A percentile compares a stretch with the other conserved stretches of the same genome.
Conservation (phyloP, 2,329 filamentous ascomycete species). For the Pseudofabraea citricarpa region DNA sequence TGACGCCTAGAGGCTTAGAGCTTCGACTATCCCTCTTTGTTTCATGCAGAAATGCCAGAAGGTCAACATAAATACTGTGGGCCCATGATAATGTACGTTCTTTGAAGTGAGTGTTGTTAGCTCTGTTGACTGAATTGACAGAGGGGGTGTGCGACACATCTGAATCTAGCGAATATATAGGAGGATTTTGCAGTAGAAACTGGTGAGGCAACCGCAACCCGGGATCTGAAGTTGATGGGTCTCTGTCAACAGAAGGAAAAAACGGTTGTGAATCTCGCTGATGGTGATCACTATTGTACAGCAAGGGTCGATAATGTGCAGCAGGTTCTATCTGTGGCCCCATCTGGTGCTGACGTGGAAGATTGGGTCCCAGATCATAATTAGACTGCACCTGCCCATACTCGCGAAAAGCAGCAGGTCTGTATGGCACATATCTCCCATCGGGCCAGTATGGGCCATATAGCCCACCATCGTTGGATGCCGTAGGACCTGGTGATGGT, state of each 20-base stretch:
- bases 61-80: slow-evolving; percentile 67
- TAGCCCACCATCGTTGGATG: slow-evolving; percentile 49
- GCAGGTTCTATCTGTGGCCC: background rate
- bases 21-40: slow-evolving; percentile 44
- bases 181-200: slow-evolving; percentile 2
- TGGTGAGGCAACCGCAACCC: too few species aligned
- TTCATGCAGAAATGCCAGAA: slow-evolving; percentile 61
- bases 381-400: slow-evolving; percentile 32
- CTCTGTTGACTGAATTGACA: slow-evolving; percentile 16
- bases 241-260: slow-evolving; percentile 3
- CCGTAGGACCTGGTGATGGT: slow-evolving; percentile 51
- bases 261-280: slow-evolving; percentile 8
- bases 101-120: slow-evolving; percentile 48
- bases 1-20: slow-evolving; percentile 27
- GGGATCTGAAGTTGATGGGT: background rate
- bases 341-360: background rate
- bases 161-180: slow-evolving; percentile 7
- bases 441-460: slow-evolving; percentile 62
- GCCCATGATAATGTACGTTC: slow-evolving; percentile 66
- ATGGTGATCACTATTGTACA: slow-evolving; percentile 1
- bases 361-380: slow-evolving; percentile 7
- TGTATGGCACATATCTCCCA: slow-evolving; percentile 49
- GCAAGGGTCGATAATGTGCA: slow-evolving; percentile 8
- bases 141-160: slow-evolving; percentile 18
- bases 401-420: slow-evolving; percentile 52